Base-by-base conservation (phyloP, 169 alveolate species). In the Plasmodium fragile region DNA sequence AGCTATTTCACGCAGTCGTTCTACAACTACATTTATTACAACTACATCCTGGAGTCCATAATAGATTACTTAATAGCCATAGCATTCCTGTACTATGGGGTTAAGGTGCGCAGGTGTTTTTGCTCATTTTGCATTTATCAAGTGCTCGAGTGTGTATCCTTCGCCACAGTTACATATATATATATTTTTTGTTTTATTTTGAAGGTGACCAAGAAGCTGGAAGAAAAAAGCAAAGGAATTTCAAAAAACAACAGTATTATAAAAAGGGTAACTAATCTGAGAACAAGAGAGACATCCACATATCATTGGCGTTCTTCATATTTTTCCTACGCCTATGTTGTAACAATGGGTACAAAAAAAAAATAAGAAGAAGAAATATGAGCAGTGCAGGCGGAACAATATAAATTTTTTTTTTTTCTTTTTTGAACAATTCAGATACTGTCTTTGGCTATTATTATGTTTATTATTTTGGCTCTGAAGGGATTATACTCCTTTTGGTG, bases 401-500 rank as follows among this genome's bases (percentile, higher is more conserved):
- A 0, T 65, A 22, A 6, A 65, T 4, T 65, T 65, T 65, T 18
- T 25, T 65, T 65, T 28, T 55, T 70, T 45, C 8, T 30, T 41
- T 69, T 28, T 36, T 82, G 39, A 82, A 32, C 81, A 65, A 71
- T 84, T 45, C 79, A 84, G 93, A 75, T 84, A 49, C 43, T 84
- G 18, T 43, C 93, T 45, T 52, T 84, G 84, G 83, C 93, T 32
- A 75, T 84, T 75, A 49, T 84, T 52, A 41, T 84, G 52, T 84
- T 84, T 45, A n/a, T 84, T 1, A 84, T 84, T 84, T 75, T 84
- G 79, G 41, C 71, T 22, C 34, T 84, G 28, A 84, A 84, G 32
- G 93, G 93, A 32, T 73, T 84, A 34, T 84, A 84, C 43, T 84
- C 93, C 8, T 84, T 84, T 52, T 84, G 85, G 93, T 84, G 93